These are phyloP conservation scores for Plasmodium malariae DNA, from an alignment of 169 alveolate genomes.

Conservation along the genomic window DNA sequence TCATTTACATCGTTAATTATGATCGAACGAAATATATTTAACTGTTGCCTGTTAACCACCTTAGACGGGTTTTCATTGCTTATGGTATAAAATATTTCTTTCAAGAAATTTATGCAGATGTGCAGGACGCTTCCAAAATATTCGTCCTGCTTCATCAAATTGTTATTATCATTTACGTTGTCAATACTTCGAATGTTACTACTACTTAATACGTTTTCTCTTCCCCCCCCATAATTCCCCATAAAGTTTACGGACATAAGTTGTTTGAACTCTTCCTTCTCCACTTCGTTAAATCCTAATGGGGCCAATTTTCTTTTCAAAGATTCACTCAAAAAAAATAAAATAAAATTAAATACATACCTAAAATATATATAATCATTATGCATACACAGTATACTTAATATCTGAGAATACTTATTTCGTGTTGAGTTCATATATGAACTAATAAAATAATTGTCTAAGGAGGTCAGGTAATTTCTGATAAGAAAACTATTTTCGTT, in stretches of 20 bases:
- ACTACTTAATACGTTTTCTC: not conserved
- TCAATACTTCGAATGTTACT: not conserved
- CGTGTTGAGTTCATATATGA: constrained; percentile 11
- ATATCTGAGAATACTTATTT: constrained; percentile 58
- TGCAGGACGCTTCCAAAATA: constrained; percentile 30
- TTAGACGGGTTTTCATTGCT: constrained; percentile 36
- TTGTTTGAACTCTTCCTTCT: not conserved
- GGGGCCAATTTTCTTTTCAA: constrained; percentile 5
- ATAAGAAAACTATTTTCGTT: not conserved
- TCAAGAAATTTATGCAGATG: constrained; percentile 48
- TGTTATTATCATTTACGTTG: not conserved
- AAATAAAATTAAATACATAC: constrained; percentile 25
- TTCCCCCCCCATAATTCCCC: not conserved
- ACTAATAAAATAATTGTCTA: constrained; percentile 21
- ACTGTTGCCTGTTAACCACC: constrained; percentile 9
- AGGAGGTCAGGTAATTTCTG: not conserved
- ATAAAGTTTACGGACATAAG: not conserved
- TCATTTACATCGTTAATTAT: constrained; percentile 39
- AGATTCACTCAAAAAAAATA: constrained; percentile 24
- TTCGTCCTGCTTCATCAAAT: not conserved
- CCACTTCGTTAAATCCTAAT: not conserved
- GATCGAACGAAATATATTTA: constrained; percentile 13
- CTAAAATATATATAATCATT: constrained; percentile 49
- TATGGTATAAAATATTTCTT: constrained; percentile 45
- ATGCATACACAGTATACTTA: constrained; percentile 45